Conservation (phyloP, 2,329 filamentous ascomycete genomes). For the Scedosporium boydii region DNA sequence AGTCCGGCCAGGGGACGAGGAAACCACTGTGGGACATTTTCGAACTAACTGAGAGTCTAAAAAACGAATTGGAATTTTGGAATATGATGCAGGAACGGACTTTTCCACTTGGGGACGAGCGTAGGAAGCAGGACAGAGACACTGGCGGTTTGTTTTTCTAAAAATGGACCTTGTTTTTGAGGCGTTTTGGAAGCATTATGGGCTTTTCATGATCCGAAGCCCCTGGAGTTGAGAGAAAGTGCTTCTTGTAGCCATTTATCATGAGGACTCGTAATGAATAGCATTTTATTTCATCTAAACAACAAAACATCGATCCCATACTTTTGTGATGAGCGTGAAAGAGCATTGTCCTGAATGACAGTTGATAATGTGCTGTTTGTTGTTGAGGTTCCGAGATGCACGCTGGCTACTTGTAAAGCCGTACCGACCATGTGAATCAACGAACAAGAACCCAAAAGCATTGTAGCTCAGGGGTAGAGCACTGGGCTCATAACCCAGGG, state of each 20-base stretch:
- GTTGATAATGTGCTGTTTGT: no score
- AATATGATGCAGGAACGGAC: neutral
- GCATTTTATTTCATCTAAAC: no score
- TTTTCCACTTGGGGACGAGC: neutral
- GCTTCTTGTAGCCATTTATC: neutral
- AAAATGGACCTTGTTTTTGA: neutral
- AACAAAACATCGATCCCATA: no score
- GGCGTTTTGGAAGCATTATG: neutral
- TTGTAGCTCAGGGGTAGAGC: no score
- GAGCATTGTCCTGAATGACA: no score
- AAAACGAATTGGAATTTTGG: conserved; percentile 1
- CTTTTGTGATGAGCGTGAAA: no score
- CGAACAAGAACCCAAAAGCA: no score
- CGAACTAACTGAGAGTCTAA: neutral
- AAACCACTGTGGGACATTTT: neutral
- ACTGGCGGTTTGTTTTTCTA: neutral
- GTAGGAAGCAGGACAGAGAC: neutral
- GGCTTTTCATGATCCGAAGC: conserved; percentile 2
- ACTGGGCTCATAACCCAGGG: no score
- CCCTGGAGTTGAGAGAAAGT: conserved; percentile 1
- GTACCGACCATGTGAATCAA: no score
- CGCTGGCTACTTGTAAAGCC: no score
- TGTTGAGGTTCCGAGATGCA: no score
- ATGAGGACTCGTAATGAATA: neutral
- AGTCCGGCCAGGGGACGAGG: neutral